Base-by-base conservation (phyloP, 257 asterid species). In the Petunia secreta region DNA sequence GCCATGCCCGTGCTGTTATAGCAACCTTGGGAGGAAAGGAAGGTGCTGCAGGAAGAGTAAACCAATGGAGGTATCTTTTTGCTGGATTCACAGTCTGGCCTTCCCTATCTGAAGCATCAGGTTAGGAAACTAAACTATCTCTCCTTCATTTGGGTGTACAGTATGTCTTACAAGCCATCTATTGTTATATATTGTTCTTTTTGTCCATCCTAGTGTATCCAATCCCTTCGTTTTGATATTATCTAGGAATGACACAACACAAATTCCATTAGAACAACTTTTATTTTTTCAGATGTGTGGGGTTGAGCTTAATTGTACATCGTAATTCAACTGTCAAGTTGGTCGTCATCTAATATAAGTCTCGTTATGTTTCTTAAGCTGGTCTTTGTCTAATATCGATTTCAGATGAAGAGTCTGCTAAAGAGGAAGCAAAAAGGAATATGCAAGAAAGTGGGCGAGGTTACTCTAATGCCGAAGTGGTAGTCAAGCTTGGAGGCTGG, bases 81-180 rank as follows among this genome's bases (percentile, higher is more conserved):
- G 87, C 97, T 0, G 99, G 97, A 80, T 95, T 95, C 81, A 89
- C 97, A 4, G 86, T 93, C 81, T 95, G 99, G 99, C 85, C 93
- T 41, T 93, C 97, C 41, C 92, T 85, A 71, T 92, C 98, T 78
- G 89, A 93, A 83, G 97, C 97, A 69, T 66, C 89, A 87, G 98
- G 99, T 93, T 75, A 86, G 62, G 62, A 71, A 71, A 34, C 46
- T 50, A 10, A 50, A 39, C 13, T 71, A 3, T 48, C 43, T 71
- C 13, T 9, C 60, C 60, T 48, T 71, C 34, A 48, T 71, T 25
- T 48, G 34, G 3, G 5, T 50, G 41, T 34, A 10, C 5, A 9
- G 5, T 46, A 48, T 71, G 44, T 10, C 34, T 71, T 71, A 71
- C 62, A 34, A 50, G 44, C 62, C 62, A 71, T 50, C 77, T 50